Evolutionary conservation across 257 asterid species (phyloP).

Genomic region (Solanum virginianum): DNA sequence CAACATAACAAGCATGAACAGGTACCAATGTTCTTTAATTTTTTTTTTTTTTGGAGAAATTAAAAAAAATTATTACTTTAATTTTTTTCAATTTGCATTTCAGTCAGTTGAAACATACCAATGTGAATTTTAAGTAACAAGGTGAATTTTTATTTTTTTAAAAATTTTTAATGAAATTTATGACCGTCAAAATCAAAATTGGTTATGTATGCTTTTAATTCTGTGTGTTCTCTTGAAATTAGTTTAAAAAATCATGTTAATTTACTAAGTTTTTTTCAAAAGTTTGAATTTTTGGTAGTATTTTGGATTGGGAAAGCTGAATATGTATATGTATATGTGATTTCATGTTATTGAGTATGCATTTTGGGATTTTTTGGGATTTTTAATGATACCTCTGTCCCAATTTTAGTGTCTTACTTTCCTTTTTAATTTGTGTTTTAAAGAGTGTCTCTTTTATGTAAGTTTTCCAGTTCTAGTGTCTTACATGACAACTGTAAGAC

Average conservation of each 20-base stretch:
- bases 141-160: background rate
- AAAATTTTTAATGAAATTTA: background rate
- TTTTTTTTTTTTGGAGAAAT: background rate
- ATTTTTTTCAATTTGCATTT: background rate
- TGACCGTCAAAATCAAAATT: background rate
- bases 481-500: too few species aligned
- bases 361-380: background rate
- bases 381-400: too few species aligned
- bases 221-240: background rate
- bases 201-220: background rate
- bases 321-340: background rate
- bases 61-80: background rate
- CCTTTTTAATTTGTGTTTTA: too few species aligned
- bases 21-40: background rate
- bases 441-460: too few species aligned
- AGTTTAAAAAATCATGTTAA: too few species aligned
- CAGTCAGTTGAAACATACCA: background rate
- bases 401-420: too few species aligned
- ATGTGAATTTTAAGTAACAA: background rate
- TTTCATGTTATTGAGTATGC: background rate
- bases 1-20: background rate
- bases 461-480: too few species aligned
- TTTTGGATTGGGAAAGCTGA: background rate
- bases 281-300: background rate
- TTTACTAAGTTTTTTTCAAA: background rate